Conservation (phyloP, 106 monocot genomes). For the Apostasia shenzhenica region DNA sequence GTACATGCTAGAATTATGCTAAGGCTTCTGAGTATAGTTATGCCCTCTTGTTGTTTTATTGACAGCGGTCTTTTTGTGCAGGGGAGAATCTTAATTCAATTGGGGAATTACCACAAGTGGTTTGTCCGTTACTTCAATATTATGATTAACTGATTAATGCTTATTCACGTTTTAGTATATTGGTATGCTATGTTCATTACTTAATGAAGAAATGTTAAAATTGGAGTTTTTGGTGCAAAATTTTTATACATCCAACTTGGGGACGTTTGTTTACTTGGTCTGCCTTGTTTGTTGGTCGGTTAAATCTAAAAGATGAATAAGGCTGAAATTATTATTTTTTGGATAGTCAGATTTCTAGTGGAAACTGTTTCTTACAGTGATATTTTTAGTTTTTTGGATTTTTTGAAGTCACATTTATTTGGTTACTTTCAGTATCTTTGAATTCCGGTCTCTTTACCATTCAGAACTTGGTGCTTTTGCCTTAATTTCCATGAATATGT, state of each 20-base stretch:
- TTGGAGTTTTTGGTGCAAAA: background rate
- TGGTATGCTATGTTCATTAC: background rate
- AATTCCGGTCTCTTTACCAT: no score
- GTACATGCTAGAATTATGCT: background rate
- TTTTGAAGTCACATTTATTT: background rate
- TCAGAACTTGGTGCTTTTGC: background rate
- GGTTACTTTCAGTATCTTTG: background rate
- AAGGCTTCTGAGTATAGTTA: background rate
- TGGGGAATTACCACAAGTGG: conserved; percentile 1
- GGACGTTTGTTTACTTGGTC: no score
- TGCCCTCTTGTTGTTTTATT: background rate
- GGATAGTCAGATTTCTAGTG: background rate
- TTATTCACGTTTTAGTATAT: background rate
- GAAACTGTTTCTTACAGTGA: no score
- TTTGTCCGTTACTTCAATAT: background rate
- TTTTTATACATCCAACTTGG: background rate
- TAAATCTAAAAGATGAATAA: background rate
- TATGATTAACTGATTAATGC: background rate
- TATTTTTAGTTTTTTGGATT: no score
- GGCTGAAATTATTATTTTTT: background rate
- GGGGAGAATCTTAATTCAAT: background rate
- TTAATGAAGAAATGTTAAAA: background rate
- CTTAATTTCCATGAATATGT: background rate
- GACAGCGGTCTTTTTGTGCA: background rate
- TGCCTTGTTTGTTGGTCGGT: no score